Evolutionary conservation across 2,329 filamentous ascomycete species (phyloP).

Genomic region (Aspergillus pseudoglaucus): DNA sequence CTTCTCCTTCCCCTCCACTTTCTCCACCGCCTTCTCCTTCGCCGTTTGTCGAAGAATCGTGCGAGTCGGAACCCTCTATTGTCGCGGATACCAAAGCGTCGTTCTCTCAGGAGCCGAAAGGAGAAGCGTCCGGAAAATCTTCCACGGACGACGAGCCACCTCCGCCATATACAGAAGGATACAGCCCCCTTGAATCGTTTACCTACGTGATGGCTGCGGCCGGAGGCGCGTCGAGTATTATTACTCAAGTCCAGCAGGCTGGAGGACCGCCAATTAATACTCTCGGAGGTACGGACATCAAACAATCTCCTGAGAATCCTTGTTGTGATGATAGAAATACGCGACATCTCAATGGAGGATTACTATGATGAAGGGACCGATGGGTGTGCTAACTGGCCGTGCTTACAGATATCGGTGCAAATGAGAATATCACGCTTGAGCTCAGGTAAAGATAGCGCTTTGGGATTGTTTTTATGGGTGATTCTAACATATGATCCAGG

Average conservation of each 20-base stretch:
- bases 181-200: constrained; percentile 85
- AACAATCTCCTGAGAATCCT: background rate
- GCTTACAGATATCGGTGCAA: constrained; percentile 64
- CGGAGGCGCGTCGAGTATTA: constrained; percentile 94
- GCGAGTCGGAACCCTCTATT: constrained; percentile 41
- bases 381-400: background rate
- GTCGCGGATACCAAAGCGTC: constrained; percentile 75
- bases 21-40: constrained; percentile 48
- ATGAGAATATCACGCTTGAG: constrained; percentile 93
- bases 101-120: constrained; percentile 75
- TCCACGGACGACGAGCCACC: constrained; percentile 82
- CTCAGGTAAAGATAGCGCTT: constrained; percentile 61
- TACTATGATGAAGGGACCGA: background rate
- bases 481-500: constrained; percentile 44
- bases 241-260: constrained; percentile 96
- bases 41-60: constrained; percentile 45
- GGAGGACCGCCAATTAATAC: constrained; percentile 79
- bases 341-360: background rate
- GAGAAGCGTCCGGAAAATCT: constrained; percentile 62
- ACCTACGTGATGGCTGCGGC: constrained; percentile 97
- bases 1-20: constrained; percentile 44
- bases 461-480: background rate
- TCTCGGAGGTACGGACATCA: constrained; percentile 61
- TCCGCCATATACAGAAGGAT: constrained; percentile 90
- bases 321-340: background rate